phyloP scores from a whole-genome alignment of 306 rosid species.

The Benincasa hispida region DNA sequence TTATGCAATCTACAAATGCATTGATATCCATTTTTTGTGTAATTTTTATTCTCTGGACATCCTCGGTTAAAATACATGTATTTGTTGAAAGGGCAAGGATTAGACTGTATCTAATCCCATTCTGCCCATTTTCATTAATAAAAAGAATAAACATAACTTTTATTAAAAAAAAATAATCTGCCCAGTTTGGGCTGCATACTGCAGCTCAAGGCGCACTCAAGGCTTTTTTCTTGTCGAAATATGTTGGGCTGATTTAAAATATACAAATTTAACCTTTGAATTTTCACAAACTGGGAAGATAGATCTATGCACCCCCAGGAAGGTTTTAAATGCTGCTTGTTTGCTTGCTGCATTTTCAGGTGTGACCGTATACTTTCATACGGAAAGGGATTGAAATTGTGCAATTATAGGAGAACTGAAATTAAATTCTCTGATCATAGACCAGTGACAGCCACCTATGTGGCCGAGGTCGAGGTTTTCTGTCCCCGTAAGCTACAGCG shows the following conservation, averaged over 20 bases:
- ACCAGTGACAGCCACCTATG: conserved; percentile 72
- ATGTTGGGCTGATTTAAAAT: neutral
- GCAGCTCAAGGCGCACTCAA: too few species aligned
- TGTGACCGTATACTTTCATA: conserved; percentile 85
- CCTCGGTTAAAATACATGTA: neutral
- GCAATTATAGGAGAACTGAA: conserved; percentile 56
- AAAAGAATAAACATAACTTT: too few species aligned
- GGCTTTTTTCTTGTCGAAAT: too few species aligned
- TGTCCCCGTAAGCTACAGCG: conserved; percentile 61
- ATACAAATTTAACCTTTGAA: neutral
- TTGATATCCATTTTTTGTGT: neutral
- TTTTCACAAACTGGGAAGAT: neutral
- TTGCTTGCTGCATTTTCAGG: conserved; percentile 39
- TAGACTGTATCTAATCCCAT: too few species aligned
- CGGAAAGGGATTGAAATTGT: conserved; percentile 66
- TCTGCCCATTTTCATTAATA: too few species aligned
- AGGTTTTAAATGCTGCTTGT: neutral
- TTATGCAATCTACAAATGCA: neutral
- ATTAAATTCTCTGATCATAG: conserved; percentile 79
- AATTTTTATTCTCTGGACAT: neutral
- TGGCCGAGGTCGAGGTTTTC: conserved; percentile 85
- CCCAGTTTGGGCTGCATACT: too few species aligned
- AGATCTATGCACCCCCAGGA: neutral
- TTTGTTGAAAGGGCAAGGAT: too few species aligned
- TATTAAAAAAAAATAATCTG: too few species aligned